Evolutionary conservation across 108 stramenopile species (phyloP).

Genomic region (Tribonema minus): DNA sequence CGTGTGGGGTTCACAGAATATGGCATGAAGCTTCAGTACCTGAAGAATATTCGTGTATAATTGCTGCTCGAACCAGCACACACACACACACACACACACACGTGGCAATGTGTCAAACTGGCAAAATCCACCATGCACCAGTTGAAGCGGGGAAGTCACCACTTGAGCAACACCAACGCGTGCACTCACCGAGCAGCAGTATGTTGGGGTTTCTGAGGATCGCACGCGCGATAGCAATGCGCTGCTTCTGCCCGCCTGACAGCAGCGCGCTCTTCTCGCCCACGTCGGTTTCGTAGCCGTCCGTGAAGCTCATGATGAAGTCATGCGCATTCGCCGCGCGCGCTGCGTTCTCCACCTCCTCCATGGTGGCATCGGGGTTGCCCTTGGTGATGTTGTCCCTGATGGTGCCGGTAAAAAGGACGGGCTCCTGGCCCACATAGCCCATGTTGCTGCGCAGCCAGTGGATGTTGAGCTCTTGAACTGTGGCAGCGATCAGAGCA

Average conservation of each 20-base stretch:
- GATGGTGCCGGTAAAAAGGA: conserved; percentile 73
- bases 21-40: neutral
- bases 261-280: conserved; percentile 53
- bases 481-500: too few species aligned
- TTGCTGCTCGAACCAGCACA: too few species aligned
- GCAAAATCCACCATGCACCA: too few species aligned
- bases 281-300: conserved; percentile 59
- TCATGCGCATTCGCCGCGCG: conserved; percentile 29
- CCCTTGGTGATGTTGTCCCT: conserved; percentile 14
- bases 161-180: too few species aligned
- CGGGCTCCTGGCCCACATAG: conserved; percentile 80
- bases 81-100: too few species aligned
- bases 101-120: too few species aligned
- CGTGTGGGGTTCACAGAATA: neutral
- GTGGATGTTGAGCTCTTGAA: conserved; percentile 59
- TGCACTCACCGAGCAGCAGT: neutral
- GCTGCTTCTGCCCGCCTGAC: conserved; percentile 63
- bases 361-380: conserved; percentile 47
- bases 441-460: conserved; percentile 71
- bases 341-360: conserved; percentile 30
- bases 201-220: conserved; percentile 59
- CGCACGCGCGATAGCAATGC: conserved; percentile 60
- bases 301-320: conserved; percentile 17
- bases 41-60: neutral
- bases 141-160: too few species aligned